Evolutionary conservation across 2,329 filamentous ascomycete species (phyloP).

Genomic region (Nemania diffusa): DNA sequence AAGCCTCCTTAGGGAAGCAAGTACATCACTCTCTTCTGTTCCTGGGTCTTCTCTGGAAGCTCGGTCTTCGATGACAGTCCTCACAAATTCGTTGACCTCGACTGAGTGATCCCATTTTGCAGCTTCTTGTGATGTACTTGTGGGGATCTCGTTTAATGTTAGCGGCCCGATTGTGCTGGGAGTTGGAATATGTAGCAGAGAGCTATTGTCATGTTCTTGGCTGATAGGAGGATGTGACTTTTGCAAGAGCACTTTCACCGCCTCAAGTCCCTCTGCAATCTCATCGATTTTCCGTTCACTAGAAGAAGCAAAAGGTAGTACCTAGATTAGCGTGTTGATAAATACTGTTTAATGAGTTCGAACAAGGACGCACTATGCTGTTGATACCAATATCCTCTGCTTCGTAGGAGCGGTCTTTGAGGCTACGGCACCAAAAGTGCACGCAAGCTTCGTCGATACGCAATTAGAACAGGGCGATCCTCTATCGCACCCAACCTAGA

Average conservation of each 20-base stretch:
- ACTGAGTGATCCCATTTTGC: slow-evolving; percentile 50
- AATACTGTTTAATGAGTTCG: background rate
- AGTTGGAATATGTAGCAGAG: background rate
- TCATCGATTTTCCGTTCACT: slow-evolving; percentile 54
- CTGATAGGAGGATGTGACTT: slow-evolving; percentile 2
- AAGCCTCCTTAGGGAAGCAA: slow-evolving; percentile 32
- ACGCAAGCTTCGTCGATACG: slow-evolving; percentile 46
- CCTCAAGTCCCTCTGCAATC: slow-evolving; percentile 40
- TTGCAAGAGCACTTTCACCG: slow-evolving; percentile 43
- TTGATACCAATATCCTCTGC: slow-evolving; percentile 52
- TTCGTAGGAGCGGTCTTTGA: slow-evolving; percentile 41
- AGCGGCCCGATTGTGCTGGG: background rate
- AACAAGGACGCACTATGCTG: slow-evolving; percentile 49
- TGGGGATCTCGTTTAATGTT: background rate
- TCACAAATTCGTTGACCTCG: slow-evolving; percentile 51
- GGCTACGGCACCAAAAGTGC: slow-evolving; percentile 48
- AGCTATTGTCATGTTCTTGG: background rate
- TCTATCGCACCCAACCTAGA: slow-evolving; percentile 48
- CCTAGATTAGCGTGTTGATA: background rate
- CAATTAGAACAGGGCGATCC: slow-evolving; percentile 51
- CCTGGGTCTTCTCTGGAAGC: slow-evolving; percentile 23
- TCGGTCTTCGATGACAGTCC: slow-evolving; percentile 36
- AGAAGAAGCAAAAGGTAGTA: background rate
- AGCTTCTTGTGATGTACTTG: slow-evolving; percentile 3
- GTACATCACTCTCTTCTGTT: slow-evolving; percentile 27